Conservation (phyloP, 306 rosid species). For the Vicia sativa region DNA sequence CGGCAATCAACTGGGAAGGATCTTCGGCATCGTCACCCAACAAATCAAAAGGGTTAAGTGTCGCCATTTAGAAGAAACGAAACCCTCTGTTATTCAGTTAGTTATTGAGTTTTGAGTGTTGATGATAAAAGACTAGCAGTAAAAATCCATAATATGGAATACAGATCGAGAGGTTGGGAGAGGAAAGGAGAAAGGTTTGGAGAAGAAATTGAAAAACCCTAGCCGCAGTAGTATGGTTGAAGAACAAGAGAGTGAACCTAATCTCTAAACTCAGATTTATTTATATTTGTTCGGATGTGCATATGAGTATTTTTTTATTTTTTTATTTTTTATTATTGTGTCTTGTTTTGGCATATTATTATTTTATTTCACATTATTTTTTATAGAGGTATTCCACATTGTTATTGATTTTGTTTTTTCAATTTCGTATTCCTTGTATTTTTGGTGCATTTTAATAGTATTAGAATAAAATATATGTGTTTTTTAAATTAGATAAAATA, state of each 20-base stretch:
- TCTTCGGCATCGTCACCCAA: constrained; percentile 93
- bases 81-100: background rate
- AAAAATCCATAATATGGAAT: background rate
- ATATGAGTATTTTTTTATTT: background rate
- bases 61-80: constrained; percentile 57
- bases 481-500: too few relatives aligned
- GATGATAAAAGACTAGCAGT: background rate
- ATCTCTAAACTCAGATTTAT: constrained; percentile 3
- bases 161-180: background rate
- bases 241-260: constrained; percentile 2
- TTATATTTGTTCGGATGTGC: constrained; percentile 1
- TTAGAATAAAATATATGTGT: too few relatives aligned
- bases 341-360: background rate
- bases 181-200: background rate
- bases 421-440: too few relatives aligned
- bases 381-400: background rate
- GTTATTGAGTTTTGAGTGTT: background rate
- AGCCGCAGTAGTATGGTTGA: background rate
- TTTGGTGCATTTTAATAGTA: too few relatives aligned
- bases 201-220: background rate
- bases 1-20: constrained; percentile 68
- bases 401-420: too few relatives aligned
- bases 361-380: background rate
- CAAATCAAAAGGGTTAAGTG: constrained; percentile 84
- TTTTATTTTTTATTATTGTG: background rate